These are phyloP conservation scores for Pinus albicaulis DNA, from an alignment of 75 land plant genomes.

Conservation along the genomic window DNA sequence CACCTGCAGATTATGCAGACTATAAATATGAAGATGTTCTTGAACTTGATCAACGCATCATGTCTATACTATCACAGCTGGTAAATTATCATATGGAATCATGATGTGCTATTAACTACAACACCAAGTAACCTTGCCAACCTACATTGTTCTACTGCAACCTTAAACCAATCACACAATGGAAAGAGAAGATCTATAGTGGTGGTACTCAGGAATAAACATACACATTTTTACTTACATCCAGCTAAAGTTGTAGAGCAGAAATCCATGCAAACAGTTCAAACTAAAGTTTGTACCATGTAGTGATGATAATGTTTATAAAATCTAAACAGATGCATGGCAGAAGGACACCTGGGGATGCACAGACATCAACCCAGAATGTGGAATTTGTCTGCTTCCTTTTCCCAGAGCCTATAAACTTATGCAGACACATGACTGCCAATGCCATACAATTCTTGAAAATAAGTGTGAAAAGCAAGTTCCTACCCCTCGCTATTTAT, in stretches of 20 bases:
- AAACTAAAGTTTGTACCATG: neutral
- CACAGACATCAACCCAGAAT: neutral
- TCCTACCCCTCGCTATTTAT: neutral
- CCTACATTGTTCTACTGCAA: constrained; percentile 1
- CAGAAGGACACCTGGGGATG: neutral
- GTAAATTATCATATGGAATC: neutral
- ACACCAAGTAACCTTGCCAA: constrained; percentile 2
- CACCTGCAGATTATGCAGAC: no score
- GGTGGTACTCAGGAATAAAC: neutral
- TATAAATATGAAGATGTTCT: no score
- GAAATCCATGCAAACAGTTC: neutral
- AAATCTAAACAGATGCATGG: neutral
- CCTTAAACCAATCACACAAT: neutral
- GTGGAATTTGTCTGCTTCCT: neutral
- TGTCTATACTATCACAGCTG: neutral
- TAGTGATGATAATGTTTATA: no score
- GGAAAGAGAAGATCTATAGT: neutral
- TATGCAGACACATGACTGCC: neutral
- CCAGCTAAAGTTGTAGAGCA: neutral
- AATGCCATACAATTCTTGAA: neutral
- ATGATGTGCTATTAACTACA: neutral
- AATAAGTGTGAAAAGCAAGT: neutral
- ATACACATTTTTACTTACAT: neutral
- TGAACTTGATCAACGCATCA: neutral
- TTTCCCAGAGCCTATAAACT: neutral